phyloP scores from a whole-genome alignment of 495 filamentous ascomycete genomes.

The Glonium stellatum region DNA sequence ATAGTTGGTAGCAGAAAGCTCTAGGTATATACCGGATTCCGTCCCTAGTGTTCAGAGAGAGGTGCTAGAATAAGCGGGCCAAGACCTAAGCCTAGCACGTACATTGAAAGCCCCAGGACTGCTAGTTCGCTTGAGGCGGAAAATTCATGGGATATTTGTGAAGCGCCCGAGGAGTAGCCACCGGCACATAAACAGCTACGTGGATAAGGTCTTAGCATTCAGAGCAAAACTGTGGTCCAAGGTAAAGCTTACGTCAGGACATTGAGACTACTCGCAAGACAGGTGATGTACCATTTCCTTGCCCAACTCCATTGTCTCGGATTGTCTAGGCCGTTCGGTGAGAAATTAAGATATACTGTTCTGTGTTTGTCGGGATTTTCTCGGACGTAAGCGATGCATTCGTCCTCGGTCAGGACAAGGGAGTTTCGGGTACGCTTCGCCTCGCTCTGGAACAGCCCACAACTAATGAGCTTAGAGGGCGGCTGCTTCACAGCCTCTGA shows the following conservation, averaged over 20 bases:
- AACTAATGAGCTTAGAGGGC: too few relatives aligned
- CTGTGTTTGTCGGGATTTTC: too few relatives aligned
- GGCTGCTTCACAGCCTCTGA: too few relatives aligned
- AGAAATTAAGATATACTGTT: too few relatives aligned
- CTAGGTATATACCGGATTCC: slow-evolving; percentile 9
- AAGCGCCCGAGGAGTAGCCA: slow-evolving; percentile 36
- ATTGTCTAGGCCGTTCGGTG: slow-evolving; percentile 34
- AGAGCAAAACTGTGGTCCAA: too few relatives aligned
- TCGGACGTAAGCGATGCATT: too few relatives aligned
- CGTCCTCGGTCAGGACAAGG: too few relatives aligned
- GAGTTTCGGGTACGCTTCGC: too few relatives aligned
- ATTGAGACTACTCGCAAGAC: slow-evolving; percentile 35
- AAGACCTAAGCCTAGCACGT: slow-evolving; percentile 44
- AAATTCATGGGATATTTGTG: slow-evolving; percentile 33
- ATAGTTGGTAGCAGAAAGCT: not conserved
- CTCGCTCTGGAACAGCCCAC: too few relatives aligned
- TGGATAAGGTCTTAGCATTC: not conserved
- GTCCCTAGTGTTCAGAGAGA: slow-evolving; percentile 38
- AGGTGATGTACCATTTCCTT: slow-evolving; percentile 41
- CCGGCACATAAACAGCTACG: slow-evolving; percentile 23
- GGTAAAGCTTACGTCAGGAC: slow-evolving; percentile 35
- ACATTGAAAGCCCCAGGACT: slow-evolving; percentile 43
- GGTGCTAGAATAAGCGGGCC: slow-evolving; percentile 41
- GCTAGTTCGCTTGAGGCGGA: slow-evolving; percentile 34
- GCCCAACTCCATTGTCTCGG: slow-evolving; percentile 39